Base-by-base conservation (phyloP, 352 stramenopile species). In the Phytophthora podocarpi region DNA sequence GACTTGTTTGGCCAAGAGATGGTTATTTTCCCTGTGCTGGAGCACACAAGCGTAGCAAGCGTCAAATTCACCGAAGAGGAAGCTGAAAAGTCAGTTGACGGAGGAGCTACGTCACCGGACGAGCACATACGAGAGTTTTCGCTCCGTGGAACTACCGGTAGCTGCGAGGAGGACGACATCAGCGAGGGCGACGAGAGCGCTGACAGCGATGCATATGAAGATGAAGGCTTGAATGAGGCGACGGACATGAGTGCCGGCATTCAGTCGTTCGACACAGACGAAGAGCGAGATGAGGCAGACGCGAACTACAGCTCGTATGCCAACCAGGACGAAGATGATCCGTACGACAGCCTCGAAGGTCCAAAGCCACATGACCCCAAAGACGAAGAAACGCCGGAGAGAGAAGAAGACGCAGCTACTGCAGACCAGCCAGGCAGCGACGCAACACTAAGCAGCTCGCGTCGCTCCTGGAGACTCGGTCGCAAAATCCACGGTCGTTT, bases 1-100 rank as follows among this genome's bases (percentile, higher is more conserved):
- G 71, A 88, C 21, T 56, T 83, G 24, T 84, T 78, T 59, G 77
- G 71, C 0, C 59, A 78, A 16, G 78, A 90, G 32, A 64, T 87
- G 26, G 71, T 90, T 27, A 37, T 72, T 1, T 89, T 90, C 24
- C 79, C 81, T 1, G 54, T 47, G 4, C 53, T 90, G 5, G 79
- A 83, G 31, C 55, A 51, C 12, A 45, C 39, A 23, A 57, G 35
- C 16, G n/a, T 42, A 2, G 8, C 23, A 23, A 43, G 9, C 34
- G n/a, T 5, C 18, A 48, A 55, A n/a, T n/a, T n/a, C n/a, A n/a
- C n/a, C 16, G 34, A 15, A 3, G 35, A 53, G 36, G 12, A 15
- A 37, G 28, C 42, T 28, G 45, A 62, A 24, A 40, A 65, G 11
- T 18, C 39, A 24, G 6, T 18, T 12, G 47, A 43, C 6, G n/a